These are phyloP conservation scores for Apiospora phragmitis DNA, from an alignment of 2,329 filamentous ascomycete genomes.

Conservation along the genomic window DNA sequence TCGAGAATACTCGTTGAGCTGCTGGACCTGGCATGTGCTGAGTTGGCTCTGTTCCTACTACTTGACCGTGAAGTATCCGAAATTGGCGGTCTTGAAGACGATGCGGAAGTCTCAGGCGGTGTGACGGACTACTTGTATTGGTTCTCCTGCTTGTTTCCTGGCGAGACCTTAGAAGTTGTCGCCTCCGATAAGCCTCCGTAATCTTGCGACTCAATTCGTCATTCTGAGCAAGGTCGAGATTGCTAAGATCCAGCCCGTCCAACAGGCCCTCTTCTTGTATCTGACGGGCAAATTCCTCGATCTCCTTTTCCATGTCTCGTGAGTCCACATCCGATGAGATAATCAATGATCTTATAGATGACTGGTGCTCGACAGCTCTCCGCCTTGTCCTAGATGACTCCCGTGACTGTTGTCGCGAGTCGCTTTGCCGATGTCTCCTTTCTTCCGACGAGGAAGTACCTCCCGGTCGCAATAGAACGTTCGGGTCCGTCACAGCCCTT, in stretches of 20 bases:
- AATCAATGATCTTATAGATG: conserved; percentile 81
- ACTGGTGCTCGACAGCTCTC: conserved; percentile 81
- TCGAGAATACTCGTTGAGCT: conserved; percentile 47
- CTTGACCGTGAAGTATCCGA: conserved; percentile 25
- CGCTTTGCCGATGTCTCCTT: conserved; percentile 42
- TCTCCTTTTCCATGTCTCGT: conserved; percentile 81
- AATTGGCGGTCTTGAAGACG: conserved; percentile 26
- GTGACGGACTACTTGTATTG: conserved; percentile 40
- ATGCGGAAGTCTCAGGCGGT: conserved; percentile 31
- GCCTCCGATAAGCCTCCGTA: conserved; percentile 80
- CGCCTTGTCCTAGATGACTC: conserved; percentile 38
- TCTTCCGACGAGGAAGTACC: conserved; percentile 34
- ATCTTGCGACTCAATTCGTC: conserved; percentile 90
- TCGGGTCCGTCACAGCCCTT: conserved; percentile 28
- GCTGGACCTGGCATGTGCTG: conserved; percentile 29
- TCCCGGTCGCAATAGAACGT: conserved; percentile 40
- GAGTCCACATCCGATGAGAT: conserved; percentile 77
- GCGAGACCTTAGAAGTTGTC: conserved; percentile 65
- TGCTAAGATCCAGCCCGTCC: conserved; percentile 86
- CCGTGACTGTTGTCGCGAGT: conserved; percentile 44
- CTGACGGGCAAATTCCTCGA: conserved; percentile 85
- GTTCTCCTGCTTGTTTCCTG: conserved; percentile 47
- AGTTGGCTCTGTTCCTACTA: conserved; percentile 31
- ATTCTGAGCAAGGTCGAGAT: conserved; percentile 79
- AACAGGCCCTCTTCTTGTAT: conserved; percentile 85